phyloP scores from a whole-genome alignment of 2,329 filamentous ascomycete genomes.

The Ascochyta pisi region DNA sequence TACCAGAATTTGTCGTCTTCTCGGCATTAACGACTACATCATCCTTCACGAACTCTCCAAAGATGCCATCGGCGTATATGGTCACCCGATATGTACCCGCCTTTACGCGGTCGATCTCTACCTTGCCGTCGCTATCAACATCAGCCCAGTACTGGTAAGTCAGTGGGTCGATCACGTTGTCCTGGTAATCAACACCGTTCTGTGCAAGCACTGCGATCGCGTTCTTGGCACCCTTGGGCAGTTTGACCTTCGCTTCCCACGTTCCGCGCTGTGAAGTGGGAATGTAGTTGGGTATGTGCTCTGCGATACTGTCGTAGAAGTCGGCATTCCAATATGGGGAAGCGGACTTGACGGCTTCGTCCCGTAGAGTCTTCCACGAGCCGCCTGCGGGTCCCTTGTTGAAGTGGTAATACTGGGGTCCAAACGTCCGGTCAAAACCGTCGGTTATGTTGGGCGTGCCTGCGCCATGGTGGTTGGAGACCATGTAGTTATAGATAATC shows the following conservation, averaged over 20 bases:
- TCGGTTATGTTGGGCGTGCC: slow-evolving; percentile 69
- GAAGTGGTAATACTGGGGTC: slow-evolving; percentile 69
- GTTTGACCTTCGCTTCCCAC: slow-evolving; percentile 58
- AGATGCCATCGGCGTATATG: slow-evolving; percentile 67
- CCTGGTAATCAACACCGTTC: slow-evolving; percentile 63
- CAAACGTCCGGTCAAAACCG: slow-evolving; percentile 71
- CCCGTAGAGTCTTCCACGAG: slow-evolving; percentile 52
- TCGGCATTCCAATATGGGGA: slow-evolving; percentile 60
- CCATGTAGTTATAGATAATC: slow-evolving; percentile 68
- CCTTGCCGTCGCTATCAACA: slow-evolving; percentile 55
- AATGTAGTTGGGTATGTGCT: slow-evolving; percentile 66
- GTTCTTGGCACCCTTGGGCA: slow-evolving; percentile 59
- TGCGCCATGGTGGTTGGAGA: slow-evolving; percentile 66
- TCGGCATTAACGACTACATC: slow-evolving; percentile 55
- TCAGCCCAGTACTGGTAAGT: slow-evolving; percentile 68
- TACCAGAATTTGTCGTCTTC: slow-evolving; percentile 35
- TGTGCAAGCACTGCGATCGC: slow-evolving; percentile 64
- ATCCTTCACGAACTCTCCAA: slow-evolving; percentile 66
- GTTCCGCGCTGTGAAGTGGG: slow-evolving; percentile 60
- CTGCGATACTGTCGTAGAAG: slow-evolving; percentile 70
- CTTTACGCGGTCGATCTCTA: slow-evolving; percentile 62
- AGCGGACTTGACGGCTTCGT: slow-evolving; percentile 62
- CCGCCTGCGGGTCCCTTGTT: slow-evolving; percentile 58
- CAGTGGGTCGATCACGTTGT: slow-evolving; percentile 62
- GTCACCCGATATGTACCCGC: slow-evolving; percentile 68